A percentile compares a stretch with the other conserved stretches of the same genome.
Evolutionary conservation across 73 alveolate species (phyloP).

Genomic region (Paramecium bursaria): DNA sequence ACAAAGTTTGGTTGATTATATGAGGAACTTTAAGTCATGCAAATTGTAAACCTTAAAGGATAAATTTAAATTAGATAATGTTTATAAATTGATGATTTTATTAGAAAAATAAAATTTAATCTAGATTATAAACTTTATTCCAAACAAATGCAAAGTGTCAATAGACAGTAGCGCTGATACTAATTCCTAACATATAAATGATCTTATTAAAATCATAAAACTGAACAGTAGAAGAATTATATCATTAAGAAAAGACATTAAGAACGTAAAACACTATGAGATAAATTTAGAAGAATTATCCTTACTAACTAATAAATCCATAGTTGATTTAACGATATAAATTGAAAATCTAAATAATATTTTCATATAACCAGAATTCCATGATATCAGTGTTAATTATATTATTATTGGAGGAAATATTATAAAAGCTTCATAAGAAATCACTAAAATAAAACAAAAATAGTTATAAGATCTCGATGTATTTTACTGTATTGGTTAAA

Average conservation of each 20-base stretch:
- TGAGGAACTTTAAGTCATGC: not conserved
- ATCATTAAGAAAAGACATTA: slow-evolving; percentile 34
- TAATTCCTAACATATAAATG: slow-evolving; percentile 20
- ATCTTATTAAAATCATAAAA: slow-evolving; percentile 9
- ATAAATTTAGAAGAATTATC: slow-evolving; percentile 4
- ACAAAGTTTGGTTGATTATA: not conserved
- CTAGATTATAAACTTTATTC: not conserved
- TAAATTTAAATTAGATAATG: slow-evolving; percentile 25
- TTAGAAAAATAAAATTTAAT: slow-evolving; percentile 27
- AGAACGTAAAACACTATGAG: slow-evolving; percentile 33
- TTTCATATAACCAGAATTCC: slow-evolving; percentile 47
- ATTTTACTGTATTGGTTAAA: slow-evolving; percentile 27
- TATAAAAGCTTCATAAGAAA: slow-evolving; percentile 9
- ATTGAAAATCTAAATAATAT: slow-evolving; percentile 1
- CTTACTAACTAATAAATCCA: not conserved
- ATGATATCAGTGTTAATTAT: not conserved
- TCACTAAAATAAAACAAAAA: slow-evolving; percentile 7
- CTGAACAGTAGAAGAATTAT: slow-evolving; percentile 46
- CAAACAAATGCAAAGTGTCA: slow-evolving; percentile 21
- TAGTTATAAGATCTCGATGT: slow-evolving; percentile 28
- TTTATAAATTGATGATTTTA: slow-evolving; percentile 11
- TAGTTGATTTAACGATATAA: slow-evolving; percentile 10
- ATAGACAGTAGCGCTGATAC: slow-evolving; percentile 54
- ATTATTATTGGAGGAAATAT: not conserved
- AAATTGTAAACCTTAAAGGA: not conserved